Percentiles rank a stretch among this genome's conserved stretches.
These are phyloP conservation scores for Botrytis fabae DNA, from an alignment of 2,329 filamentous ascomycete species.

Conservation along the genomic window DNA sequence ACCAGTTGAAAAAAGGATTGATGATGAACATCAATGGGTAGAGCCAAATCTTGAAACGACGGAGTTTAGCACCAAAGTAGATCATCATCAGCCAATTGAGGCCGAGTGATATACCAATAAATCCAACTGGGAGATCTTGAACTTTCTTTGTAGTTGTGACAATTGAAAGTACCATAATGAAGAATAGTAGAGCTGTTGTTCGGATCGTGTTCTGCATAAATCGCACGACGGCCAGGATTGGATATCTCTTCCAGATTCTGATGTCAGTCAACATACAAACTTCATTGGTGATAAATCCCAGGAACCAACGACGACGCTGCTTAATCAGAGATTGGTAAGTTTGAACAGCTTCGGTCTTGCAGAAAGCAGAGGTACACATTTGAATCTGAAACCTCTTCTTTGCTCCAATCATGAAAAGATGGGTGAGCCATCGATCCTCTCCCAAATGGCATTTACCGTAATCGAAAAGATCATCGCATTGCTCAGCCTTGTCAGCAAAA, in stretches of 20 bases:
- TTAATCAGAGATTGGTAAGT: conserved; percentile 83
- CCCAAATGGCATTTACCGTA: conserved; percentile 94
- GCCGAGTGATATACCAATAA: conserved; percentile 88
- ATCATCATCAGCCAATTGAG: conserved; percentile 96
- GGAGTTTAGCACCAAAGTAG: conserved; percentile 86
- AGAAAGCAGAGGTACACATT: conserved; percentile 96
- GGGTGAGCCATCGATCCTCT: conserved; percentile 94
- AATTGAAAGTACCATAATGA: conserved; percentile 86
- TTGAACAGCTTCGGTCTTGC: conserved; percentile 96
- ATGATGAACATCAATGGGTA: conserved; percentile 95
- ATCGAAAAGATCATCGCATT: conserved; percentile 94
- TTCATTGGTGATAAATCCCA: conserved; percentile 97
- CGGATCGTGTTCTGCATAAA: conserved; percentile 97
- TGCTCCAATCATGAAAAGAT: conserved; percentile 98
- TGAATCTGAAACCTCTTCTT: conserved; percentile 93
- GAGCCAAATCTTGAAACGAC: conserved; percentile 89
- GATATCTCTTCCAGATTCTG: conserved; percentile 88
- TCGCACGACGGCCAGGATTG: conserved; percentile 78
- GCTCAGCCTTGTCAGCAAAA: conserved; percentile 94
- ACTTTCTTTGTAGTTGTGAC: conserved; percentile 80
- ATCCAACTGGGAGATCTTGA: conserved; percentile 80
- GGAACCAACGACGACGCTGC: conserved; percentile 93
- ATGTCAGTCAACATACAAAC: conserved; percentile 97
- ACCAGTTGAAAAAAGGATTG: conserved; percentile 98
- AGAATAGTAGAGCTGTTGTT: conserved; percentile 90